Evolutionary conservation across 2,329 filamentous ascomycete species (phyloP), one percentile per base, ranked within the genome.

Genomic region (Colletotrichum spinosum): DNA sequence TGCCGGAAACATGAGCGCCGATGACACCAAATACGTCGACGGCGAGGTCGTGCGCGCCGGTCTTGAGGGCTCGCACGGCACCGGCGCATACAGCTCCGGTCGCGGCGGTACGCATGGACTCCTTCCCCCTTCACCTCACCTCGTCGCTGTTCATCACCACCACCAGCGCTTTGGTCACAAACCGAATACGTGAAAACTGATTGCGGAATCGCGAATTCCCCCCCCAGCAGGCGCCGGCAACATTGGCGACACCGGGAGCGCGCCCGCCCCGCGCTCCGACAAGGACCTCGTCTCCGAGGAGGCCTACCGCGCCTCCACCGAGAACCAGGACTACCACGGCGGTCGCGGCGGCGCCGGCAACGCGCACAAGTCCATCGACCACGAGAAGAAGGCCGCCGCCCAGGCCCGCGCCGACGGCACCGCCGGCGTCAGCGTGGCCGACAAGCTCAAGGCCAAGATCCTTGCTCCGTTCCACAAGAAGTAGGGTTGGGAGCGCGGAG

Each of bases 321-420:
- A 86, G 13, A 77, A 79, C 56, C 73, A 76, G 63, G 83, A 86
- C 72, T 84, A 81, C 75, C 86, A 89, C 77, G 83, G 82, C 45
- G 87, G 87, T 61, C 86, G 87, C 38, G 87, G 87, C 71, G 87
- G 87, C 63, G 85, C 83, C 9, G 87, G 86, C 55, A 89, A 89
- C 74, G 84, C 60, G n/a, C 63, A 61, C 58, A 72, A 71, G 55
- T 67, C 70, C 35, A 70, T 70, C 41, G 68, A 74, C 41, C 68
- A 70, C 63, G 73, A 77, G 65, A 73, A 74, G 70, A 72, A 72
- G 59, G 67, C 72, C 8, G 70, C 72, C 13, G 72, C 75, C 33
- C 72, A 76, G 69, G 70, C 71, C 45, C 54, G 69, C 38, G 60
- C 68, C 39, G 65, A 65, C n/a, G 69, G 68, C 50, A 25, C 41